Conservation (phyloP, 2,329 filamentous ascomycete species). For the Verticillium longisporum region DNA sequence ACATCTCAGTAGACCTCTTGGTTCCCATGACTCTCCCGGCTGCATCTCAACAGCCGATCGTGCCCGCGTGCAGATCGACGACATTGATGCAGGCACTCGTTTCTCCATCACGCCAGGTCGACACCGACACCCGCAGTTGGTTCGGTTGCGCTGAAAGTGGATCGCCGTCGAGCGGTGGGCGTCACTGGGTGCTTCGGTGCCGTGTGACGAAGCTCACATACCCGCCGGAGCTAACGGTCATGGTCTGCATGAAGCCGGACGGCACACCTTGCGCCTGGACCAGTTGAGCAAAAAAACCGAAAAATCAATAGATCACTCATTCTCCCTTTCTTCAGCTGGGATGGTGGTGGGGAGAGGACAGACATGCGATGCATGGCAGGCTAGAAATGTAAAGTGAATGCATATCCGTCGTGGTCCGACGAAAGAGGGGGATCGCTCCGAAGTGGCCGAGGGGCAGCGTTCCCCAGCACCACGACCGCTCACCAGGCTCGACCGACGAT, state of each 20-base stretch:
- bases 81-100: neutral
- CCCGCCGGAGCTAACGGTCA: slow-evolving; percentile 11
- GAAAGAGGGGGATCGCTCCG: neutral
- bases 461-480: neutral
- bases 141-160: neutral
- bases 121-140: neutral
- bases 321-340: neutral
- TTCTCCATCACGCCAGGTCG: neutral
- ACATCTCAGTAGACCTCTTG: neutral
- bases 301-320: neutral
- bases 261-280: slow-evolving; percentile 1
- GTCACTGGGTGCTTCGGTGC: neutral
- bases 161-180: neutral
- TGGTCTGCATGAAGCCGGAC: slow-evolving; percentile 10
- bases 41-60: neutral
- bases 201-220: slow-evolving; percentile 14
- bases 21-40: neutral
- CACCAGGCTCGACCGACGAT: neutral
- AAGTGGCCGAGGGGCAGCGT: neutral
- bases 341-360: neutral
- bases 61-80: neutral
- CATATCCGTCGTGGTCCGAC: neutral
- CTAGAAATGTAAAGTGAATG: neutral
- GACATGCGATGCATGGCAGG: neutral
- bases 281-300: slow-evolving; percentile 1